These are phyloP conservation scores for Mycena sp. DNA, from an alignment of 1,284 basidiomycete species.

Conservation along the genomic window DNA sequence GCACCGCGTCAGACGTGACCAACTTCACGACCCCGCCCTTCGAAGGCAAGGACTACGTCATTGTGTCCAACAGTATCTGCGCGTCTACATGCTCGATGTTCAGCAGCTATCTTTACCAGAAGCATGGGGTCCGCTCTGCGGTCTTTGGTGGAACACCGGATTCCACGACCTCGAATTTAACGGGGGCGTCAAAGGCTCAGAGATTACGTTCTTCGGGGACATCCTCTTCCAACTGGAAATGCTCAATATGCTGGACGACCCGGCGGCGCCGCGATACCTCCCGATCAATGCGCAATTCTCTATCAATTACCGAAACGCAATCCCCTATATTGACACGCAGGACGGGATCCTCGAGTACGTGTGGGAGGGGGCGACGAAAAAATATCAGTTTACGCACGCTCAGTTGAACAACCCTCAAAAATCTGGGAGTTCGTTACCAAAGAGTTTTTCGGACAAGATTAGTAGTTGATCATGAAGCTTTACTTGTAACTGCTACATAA, in stretches of 20 bases:
- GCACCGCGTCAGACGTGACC: slow-evolving; percentile 15
- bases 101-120: slow-evolving; percentile 15
- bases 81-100: slow-evolving; percentile 20
- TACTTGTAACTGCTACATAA: too few species aligned
- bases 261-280: slow-evolving; percentile 18
- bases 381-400: slow-evolving; percentile 20
- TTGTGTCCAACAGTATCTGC: slow-evolving; percentile 18
- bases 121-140: slow-evolving; percentile 17
- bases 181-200: slow-evolving; percentile 18
- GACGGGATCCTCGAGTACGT: slow-evolving; percentile 22
- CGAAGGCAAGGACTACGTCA: slow-evolving; percentile 11
- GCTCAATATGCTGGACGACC: slow-evolving; percentile 9
- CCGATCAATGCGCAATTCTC: slow-evolving; percentile 9
- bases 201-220: slow-evolving; percentile 10
- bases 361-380: slow-evolving; percentile 19
- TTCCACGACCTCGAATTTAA: slow-evolving; percentile 4
- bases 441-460: slow-evolving; percentile 7
- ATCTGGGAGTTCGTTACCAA: slow-evolving; percentile 10
- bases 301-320: slow-evolving; percentile 19
- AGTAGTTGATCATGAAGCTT: too few species aligned
- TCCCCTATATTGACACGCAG: slow-evolving; percentile 21
- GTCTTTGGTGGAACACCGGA: slow-evolving; percentile 15
- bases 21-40: slow-evolving; percentile 22
- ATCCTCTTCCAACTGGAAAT: slow-evolving; percentile 13
- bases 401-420: slow-evolving; percentile 12